phyloP scores from a whole-genome alignment of 306 rosid species.

The Fragaria ananassa region DNA sequence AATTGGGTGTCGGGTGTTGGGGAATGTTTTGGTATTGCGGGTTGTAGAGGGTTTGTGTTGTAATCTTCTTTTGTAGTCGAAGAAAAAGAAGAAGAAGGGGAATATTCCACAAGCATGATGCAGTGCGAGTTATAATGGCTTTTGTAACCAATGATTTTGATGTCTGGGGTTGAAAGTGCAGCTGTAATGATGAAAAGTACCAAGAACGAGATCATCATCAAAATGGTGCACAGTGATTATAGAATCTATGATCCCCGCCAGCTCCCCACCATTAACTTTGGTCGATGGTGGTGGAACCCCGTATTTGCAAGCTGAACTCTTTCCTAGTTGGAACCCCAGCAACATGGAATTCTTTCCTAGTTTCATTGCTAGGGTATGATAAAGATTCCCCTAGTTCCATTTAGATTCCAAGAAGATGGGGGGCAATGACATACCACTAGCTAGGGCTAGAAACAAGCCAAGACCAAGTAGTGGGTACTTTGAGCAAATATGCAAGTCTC shows the following conservation, averaged over 20 bases:
- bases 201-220: background rate
- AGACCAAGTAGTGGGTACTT: slow-evolving; percentile 23
- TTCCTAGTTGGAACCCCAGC: slow-evolving; percentile 13
- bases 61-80: background rate
- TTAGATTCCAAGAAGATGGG: slow-evolving; percentile 60
- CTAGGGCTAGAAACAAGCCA: slow-evolving; percentile 22
- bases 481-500: slow-evolving; percentile 20
- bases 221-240: background rate
- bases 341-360: slow-evolving; percentile 7
- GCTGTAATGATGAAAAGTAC: background rate
- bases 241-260: slow-evolving; percentile 8
- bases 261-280: background rate
- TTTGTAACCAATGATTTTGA: background rate
- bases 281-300: slow-evolving; percentile 16
- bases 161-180: background rate
- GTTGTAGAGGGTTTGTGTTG: background rate
- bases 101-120: background rate
- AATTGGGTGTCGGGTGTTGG: background rate
- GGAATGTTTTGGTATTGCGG: too few relatives aligned
- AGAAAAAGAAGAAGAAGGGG: background rate
- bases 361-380: slow-evolving; percentile 6
- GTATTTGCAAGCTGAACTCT: background rate
- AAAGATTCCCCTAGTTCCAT: slow-evolving; percentile 51
- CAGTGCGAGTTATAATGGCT: background rate
- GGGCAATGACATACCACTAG: slow-evolving; percentile 32